These are phyloP conservation scores for Knoxia roxburghii DNA, from an alignment of 257 asterid genomes.

Conservation along the genomic window DNA sequence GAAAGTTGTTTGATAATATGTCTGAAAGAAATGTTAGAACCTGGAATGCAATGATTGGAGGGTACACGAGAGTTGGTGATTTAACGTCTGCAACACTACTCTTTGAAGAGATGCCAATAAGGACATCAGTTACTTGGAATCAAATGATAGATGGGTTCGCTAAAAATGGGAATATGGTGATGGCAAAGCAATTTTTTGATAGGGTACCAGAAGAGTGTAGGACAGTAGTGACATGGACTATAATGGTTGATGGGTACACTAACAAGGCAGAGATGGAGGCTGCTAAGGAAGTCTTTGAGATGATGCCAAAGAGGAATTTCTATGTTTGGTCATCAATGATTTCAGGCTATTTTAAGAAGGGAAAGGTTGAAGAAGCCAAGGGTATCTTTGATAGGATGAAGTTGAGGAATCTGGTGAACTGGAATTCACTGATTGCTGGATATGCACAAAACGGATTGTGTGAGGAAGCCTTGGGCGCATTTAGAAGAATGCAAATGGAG, in stretches of 20 bases:
- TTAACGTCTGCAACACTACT: constrained; percentile 28
- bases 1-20: constrained; percentile 62
- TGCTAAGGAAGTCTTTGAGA: constrained; percentile 49
- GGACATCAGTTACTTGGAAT: constrained; percentile 63
- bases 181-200: constrained; percentile 56
- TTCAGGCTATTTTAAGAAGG: constrained; percentile 63
- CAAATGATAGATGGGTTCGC: constrained; percentile 73
- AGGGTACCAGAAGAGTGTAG: constrained; percentile 43
- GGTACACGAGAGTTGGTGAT: constrained; percentile 47
- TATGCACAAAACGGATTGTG: constrained; percentile 65
- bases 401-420: constrained; percentile 59
- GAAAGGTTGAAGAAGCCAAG: constrained; percentile 48
- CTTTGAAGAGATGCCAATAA: constrained; percentile 40
- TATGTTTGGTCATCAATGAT: constrained; percentile 66
- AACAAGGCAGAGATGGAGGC: constrained; percentile 58
- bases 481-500: constrained; percentile 45
- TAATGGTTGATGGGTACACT: constrained; percentile 57
- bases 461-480: constrained; percentile 48
- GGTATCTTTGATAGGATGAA: constrained; percentile 52
- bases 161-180: constrained; percentile 39
- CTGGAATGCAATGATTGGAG: constrained; percentile 77
- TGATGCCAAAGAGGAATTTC: constrained; percentile 51
- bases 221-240: constrained; percentile 82
- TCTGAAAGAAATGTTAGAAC: constrained; percentile 52
- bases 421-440: constrained; percentile 80